Base-by-base conservation (phyloP, 2,329 filamentous ascomycete genomes). In the Ophiocordyceps sinensis region DNA sequence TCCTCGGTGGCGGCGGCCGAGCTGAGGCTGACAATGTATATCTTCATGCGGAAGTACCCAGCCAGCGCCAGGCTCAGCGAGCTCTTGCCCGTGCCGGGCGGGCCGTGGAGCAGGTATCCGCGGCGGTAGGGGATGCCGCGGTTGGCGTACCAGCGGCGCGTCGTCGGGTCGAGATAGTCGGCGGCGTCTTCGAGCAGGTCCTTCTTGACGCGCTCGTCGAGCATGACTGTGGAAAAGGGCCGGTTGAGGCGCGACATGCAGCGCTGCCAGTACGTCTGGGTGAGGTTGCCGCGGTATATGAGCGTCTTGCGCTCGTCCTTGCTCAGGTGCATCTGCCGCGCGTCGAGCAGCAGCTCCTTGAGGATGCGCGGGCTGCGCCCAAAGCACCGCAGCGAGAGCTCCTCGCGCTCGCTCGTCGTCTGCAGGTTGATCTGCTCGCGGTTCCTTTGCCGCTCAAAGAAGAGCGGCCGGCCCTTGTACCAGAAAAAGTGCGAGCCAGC, bases 81-180 rank as follows among this genome's bases (percentile, higher is more conserved):
- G 36, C 77, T 82, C 59, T 89, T 91, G 13, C 85, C 84, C 0
- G 83, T 88, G 28, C 85, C 84, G 0, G 84, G 84, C 0, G 85
- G 84, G 0, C 86, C 86, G 47, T 88, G 69, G 14, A 94, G 75
- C 0, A 94, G 71, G 52, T 91, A 94, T 0, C 86, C 87, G 5
- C 86, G 72, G 13, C 86, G 75, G 56, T 93, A 93, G 0, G 87
- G 86, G 28, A 94, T 89, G 1, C 86, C 86, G 7, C 85, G 73
- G 49, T 85, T 82, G 0, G 79, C 71, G 55, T 94, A 94, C 85
- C 85, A 94, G n/a, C 77, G 68, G 36, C 73, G 67, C 0, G 77
- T 81, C 12, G 65, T 59, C 0, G 76, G 76, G 45, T 75, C 65
- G 30, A 82, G 68, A 51, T 82, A 82, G 49, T 81, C 75, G 23